Evolutionary conservation across 495 filamentous ascomycete species (phyloP), one percentile per base, ranked within the genome.

Genomic region (Polyplosphaeria fusca): DNA sequence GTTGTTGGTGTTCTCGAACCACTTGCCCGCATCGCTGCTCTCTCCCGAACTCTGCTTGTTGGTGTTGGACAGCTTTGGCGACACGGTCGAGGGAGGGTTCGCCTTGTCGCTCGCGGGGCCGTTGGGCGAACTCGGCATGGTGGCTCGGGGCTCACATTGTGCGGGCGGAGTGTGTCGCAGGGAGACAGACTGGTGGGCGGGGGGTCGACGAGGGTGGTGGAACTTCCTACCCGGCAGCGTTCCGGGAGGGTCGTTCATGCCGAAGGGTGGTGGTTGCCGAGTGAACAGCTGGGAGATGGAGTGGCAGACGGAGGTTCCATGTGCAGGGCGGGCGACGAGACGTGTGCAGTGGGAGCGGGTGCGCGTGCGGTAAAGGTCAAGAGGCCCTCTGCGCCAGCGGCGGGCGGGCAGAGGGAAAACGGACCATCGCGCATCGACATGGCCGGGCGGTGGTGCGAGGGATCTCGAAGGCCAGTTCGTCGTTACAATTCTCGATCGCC

Each of bases 1-100:
- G 55, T 72, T 72, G 67, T 74, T 74, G 20, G 67, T 67, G 14
- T 60, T 61, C 14, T 73, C 72, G 51, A 72, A 74, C 72, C 72
- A 73, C 37, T 68, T 57, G 23, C 70, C 68, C 4, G 68, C 68
- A 48, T 72, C 70, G 47, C 72, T 74, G 56, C 71, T 74, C 57
- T 72, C 71, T 16, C 68, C 68, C 9, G 72, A 73, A 40, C 70
- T 72, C n/a, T 64, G 43, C 47, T 65, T 71, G 30, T 59, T 49
- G 14, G 24, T 43, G 12, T 30, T 40, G 1, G 35, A 19, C 4
- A 57, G 37, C 25, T 55, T 48, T 16, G 57, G 47, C 16, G 52
- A 57, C 3, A 28, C 18, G 24, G 45, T 44, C 18, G 58, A 53
- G 0, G 44, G 47, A 11, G 55, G 28, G 14, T 58, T 54, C 2